These are phyloP conservation scores for Ophiostoma angusticollis DNA, from an alignment of 2,329 filamentous ascomycete genomes.

Conservation along the genomic window DNA sequence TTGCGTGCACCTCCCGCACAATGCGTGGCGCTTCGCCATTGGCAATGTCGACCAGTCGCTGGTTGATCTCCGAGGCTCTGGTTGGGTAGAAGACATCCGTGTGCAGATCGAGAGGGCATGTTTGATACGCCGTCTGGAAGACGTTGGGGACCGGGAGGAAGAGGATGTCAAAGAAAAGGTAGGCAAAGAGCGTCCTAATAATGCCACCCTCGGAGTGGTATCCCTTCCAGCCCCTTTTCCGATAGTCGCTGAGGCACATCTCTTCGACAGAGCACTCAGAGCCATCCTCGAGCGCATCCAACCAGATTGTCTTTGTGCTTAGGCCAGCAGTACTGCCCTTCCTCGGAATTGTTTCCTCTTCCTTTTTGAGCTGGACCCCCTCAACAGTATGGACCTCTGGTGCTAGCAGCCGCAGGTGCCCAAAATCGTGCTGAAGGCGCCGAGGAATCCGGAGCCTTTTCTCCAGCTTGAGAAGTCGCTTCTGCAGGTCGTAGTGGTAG, in stretches of 20 bases:
- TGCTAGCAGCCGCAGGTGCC: constrained; percentile 65
- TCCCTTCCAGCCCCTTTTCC: constrained; percentile 76
- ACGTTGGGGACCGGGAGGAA: constrained; percentile 93
- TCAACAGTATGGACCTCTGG: constrained; percentile 63
- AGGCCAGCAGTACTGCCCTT: constrained; percentile 14
- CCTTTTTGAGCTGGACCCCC: constrained; percentile 63
- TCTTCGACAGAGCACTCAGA: constrained; percentile 74
- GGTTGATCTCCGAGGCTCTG: constrained; percentile 80
- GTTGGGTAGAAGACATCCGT: constrained; percentile 85
- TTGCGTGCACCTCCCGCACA: constrained; percentile 53
- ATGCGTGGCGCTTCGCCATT: constrained; percentile 64
- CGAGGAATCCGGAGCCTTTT: constrained; percentile 70
- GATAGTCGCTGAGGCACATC: constrained; percentile 86
- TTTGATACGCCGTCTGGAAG: constrained; percentile 92
- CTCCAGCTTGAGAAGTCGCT: constrained; percentile 84
- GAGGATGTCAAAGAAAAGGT: constrained; percentile 85
- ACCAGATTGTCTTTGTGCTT: constrained; percentile 66
- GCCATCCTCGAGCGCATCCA: constrained; percentile 44
- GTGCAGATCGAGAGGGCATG: constrained; percentile 81
- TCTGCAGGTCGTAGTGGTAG: constrained; percentile 89
- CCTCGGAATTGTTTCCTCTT: constrained; percentile 23
- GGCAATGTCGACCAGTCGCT: constrained; percentile 69
- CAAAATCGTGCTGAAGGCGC: constrained; percentile 83
- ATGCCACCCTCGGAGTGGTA: constrained; percentile 90
- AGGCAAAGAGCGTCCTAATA: constrained; percentile 77